Evolutionary conservation across 495 filamentous ascomycete species (phyloP).

Genomic region (Daldinia concentrica): DNA sequence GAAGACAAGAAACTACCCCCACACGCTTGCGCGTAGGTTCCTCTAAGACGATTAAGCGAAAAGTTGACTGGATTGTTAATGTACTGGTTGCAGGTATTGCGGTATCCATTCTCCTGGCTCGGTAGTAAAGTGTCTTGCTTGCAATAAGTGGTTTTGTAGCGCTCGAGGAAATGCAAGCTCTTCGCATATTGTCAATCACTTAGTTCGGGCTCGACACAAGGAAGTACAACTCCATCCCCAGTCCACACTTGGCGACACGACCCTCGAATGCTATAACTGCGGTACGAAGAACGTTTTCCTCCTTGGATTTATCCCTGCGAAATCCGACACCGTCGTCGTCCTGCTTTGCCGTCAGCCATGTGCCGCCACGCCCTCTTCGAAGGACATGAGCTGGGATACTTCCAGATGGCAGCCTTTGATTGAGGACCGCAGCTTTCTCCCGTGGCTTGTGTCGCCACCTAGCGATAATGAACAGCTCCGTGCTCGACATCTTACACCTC

Average conservation of each 20-base stretch:
- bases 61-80: constrained; percentile 28
- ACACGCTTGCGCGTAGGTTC: constrained; percentile 94
- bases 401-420: constrained; percentile 98
- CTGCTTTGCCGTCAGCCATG: constrained; percentile 96
- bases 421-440: constrained; percentile 93
- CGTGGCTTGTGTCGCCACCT: constrained; percentile 90
- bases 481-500: constrained; percentile 90
- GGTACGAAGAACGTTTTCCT: constrained; percentile 99
- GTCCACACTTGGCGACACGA: constrained; percentile 95
- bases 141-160: constrained; percentile 99
- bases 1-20: constrained; percentile 93
- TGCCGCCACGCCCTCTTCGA: constrained; percentile 92
- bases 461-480: constrained; percentile 96
- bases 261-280: constrained; percentile 99
- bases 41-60: background rate
- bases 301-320: constrained; percentile 99
- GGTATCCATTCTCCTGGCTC: constrained; percentile 95
- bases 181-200: constrained; percentile 97
- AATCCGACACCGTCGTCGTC: constrained; percentile 97
- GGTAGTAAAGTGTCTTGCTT: constrained; percentile 94
- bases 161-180: constrained; percentile 95
- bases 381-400: constrained; percentile 99
- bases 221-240: constrained; percentile 96
- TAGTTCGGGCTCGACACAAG: constrained; percentile 97
- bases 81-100: constrained; percentile 74